Percentiles rank a stretch among this genome's conserved stretches.
These are phyloP conservation scores for Phialophora verrucosa DNA, from an alignment of 2,329 filamentous ascomycete genomes.

Conservation along the genomic window DNA sequence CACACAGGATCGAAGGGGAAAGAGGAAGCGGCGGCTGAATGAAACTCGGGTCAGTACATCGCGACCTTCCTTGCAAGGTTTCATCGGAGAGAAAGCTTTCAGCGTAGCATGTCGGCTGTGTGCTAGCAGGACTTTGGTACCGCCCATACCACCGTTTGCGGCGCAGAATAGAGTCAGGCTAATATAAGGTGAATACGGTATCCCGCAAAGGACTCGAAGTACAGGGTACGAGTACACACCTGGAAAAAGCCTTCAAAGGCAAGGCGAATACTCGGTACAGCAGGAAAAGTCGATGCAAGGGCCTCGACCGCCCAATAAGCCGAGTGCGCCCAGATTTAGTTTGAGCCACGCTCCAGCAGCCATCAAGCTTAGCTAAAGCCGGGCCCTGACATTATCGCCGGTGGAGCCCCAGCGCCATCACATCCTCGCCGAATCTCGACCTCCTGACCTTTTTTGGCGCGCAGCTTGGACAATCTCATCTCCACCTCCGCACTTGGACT, in stretches of 20 bases:
- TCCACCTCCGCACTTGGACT: conserved; percentile 10
- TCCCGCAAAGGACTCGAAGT: neutral
- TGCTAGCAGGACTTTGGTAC: neutral
- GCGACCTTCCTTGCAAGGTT: neutral
- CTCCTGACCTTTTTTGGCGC: conserved; percentile 11
- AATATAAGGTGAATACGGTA: neutral
- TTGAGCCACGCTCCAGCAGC: conserved; percentile 4
- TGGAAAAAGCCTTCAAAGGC: neutral
- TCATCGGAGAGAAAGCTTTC: neutral
- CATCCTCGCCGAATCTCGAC: conserved; percentile 1
- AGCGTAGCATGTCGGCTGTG: neutral
- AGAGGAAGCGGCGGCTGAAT: neutral
- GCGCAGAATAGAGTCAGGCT: neutral
- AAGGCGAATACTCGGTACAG: neutral
- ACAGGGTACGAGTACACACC: too few relatives aligned
- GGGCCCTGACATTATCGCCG: conserved; percentile 21
- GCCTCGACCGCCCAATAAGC: conserved; percentile 1
- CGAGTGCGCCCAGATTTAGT: neutral
- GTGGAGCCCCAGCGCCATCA: neutral
- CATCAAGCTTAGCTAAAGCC: neutral
- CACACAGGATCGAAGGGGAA: neutral
- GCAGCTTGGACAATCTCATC: conserved; percentile 9
- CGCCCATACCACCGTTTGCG: neutral
- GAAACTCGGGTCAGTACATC: neutral
- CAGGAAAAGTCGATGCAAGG: neutral